Base-by-base conservation (phyloP, 1,139 yeast species). In the Yamadazyma diospyri region DNA sequence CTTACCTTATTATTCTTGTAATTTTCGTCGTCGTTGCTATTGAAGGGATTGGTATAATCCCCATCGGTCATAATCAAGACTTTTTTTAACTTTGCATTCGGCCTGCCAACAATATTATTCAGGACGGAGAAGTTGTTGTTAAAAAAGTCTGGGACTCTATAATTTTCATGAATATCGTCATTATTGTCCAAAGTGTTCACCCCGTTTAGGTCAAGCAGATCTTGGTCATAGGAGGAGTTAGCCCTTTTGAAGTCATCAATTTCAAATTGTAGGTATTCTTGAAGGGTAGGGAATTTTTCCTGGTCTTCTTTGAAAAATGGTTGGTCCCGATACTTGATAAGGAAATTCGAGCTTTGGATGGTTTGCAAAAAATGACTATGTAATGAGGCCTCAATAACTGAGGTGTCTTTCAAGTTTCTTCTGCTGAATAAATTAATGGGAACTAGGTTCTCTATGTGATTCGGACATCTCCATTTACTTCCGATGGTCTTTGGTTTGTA, bases 381-480 rank as follows among this genome's bases (percentile, higher is more conserved):
- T 31, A 66, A 51, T 2, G 69, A 50, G 25, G 83, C 73, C 45
- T 79, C 81, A 25, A 77, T 56, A 12, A 75, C 59, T 17, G 65
- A 55, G 35, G 84, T 68, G 46, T 72, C 72, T 41, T 74, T 68
- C 46, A 84, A 69, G 37, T 76, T 70, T 19, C 88, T 47, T 29
- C 61, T 53, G 29, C 55, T 47, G 16, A 53, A 49, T 11, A 55
- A 34, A 18, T 56, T 52, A 12, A 43, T 34, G 3, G 72, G 72
- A 4, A 76, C 49, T 6, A 81, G 60, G 30, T 72, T 69, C 29
- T 78, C 86, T 10, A 78, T 75, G 57, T 92, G 98, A 47, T 85
- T 79, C 0, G 97, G 98, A 53, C 98, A 92, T 58, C 78, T 79
- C 98, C 98, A 92, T 37, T 85, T 85, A 26, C 74, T 70, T 1